Conservation (phyloP, 2,329 filamentous ascomycete genomes). For the Fusarium mundagurra region DNA sequence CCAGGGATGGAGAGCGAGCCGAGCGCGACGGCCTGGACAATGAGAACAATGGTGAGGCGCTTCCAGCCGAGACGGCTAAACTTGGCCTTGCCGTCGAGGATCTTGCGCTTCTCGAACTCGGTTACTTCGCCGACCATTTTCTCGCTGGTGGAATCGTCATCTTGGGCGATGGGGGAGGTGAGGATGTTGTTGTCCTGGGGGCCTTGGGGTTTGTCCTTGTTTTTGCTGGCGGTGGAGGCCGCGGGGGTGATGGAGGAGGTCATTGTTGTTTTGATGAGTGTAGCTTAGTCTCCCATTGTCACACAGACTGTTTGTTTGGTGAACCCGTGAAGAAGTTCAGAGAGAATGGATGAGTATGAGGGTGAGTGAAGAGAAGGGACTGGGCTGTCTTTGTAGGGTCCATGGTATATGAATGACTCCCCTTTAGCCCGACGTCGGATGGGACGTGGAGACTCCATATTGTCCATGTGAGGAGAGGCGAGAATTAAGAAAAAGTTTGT, state of each 20-base stretch:
- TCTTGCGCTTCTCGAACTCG: constrained; percentile 41
- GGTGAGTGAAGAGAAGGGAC: constrained; percentile 3
- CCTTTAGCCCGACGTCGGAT: constrained; percentile 27
- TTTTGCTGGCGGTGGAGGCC: constrained; percentile 26
- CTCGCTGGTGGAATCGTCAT: constrained; percentile 33
- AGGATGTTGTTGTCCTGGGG: constrained; percentile 24
- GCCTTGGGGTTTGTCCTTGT: constrained; percentile 11
- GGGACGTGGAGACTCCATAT: constrained; percentile 9
- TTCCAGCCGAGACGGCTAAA: constrained; percentile 41
- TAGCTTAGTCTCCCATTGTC: constrained; percentile 34
- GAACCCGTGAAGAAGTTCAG: constrained; percentile 7
- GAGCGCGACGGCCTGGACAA: constrained; percentile 39
- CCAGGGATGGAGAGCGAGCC: constrained; percentile 39
- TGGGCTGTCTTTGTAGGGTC: constrained; percentile 26
- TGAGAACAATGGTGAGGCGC: constrained; percentile 40
- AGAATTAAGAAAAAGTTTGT: constrained; percentile 28
- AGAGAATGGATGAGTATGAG: neutral
- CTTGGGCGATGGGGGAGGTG: neutral
- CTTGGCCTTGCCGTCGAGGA: constrained; percentile 35
- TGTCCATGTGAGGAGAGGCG: constrained; percentile 18
- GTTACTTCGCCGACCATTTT: constrained; percentile 39
- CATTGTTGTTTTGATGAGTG: constrained; percentile 13
- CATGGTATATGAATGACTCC: constrained; percentile 17
- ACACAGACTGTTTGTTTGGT: constrained; percentile 20
- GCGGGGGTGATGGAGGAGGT: constrained; percentile 28